Evolutionary conservation across 805 yeast genomes (phyloP).

Genomic region (Torulaspora franciscae): DNA sequence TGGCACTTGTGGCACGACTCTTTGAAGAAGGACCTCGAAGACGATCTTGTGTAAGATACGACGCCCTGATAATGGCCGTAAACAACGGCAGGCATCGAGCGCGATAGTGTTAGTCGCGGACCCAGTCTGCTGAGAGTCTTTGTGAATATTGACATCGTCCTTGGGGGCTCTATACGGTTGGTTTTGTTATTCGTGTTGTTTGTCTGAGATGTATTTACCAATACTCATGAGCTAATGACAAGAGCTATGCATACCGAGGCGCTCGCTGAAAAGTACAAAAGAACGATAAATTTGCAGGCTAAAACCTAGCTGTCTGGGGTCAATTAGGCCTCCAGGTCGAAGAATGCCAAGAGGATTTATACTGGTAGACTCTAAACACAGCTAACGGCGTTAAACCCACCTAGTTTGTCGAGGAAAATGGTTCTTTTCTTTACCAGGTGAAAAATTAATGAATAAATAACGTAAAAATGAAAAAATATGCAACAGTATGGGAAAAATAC

Average conservation of each 20-base stretch:
- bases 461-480: not conserved
- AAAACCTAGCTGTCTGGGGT: not conserved
- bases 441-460: not conserved
- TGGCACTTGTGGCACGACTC: constrained; percentile 18
- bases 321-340: not conserved
- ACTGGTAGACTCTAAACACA: too few species aligned
- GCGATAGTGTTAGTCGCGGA: not conserved
- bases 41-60: not conserved
- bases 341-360: too few species aligned
- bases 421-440: not conserved
- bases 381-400: not conserved
- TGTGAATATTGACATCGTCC: constrained; percentile 1
- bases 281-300: not conserved
- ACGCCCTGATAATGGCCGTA: not conserved
- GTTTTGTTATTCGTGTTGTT: not conserved
- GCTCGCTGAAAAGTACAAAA: not conserved
- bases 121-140: constrained; percentile 2
- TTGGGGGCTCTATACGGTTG: not conserved
- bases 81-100: not conserved
- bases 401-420: not conserved
- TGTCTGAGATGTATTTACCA: not conserved
- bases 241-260: not conserved
- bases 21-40: constrained; percentile 11
- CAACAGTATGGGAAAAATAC: not conserved
- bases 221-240: not conserved